Evolutionary conservation across 257 asterid genomes (phyloP), one percentile per base, ranked within the genome.

Genomic region (Ilex asprella): DNA sequence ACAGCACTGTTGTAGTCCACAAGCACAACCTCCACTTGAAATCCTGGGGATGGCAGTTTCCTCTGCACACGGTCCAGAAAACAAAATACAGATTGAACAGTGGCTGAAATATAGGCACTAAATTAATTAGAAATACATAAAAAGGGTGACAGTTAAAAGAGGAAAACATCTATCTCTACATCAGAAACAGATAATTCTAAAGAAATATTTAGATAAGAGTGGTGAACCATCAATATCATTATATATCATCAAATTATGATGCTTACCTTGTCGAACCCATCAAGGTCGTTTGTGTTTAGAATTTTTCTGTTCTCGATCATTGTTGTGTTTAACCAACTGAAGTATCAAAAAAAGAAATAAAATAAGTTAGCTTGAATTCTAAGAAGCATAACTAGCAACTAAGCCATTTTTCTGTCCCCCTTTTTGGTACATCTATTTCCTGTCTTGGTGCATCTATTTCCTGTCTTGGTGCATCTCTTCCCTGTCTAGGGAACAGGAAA

Each of bases 321-420:
- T 46, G 99, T 85, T 65, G 99, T 85, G 79, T 93, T 93, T 79
- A 93, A 75, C 97, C 99, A 93, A 76, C 97, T 93, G 91, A 47
- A 69, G 15, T 3, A 35, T 35, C 41, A 35, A 35, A 2, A 35
- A 8, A 35, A 35, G 41, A 35, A 35, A 35, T 35, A 3, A 35
- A 4, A 35, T 8, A 35, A 35, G 5, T 35, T 35, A 35, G 41
- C 41, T 35, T 35, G 7, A 35, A 35, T 35, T 35, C 8, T 35
- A 35, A 35, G 41, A 35, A 35, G 41, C 41, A 39, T 56, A 44
- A 56, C 27, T 56, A 75, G 53, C 31, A 57, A 30, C 12, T 41
- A 51, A 27, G 11, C 30, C 56, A 16, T 39, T 67, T 60, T 65
- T 12, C 27, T 21, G 27, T 21, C 27, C 27, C 27, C 27, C 27